These are phyloP conservation scores for Ormosia semicastrata DNA, from an alignment of 306 rosid species.

Conservation along the genomic window DNA sequence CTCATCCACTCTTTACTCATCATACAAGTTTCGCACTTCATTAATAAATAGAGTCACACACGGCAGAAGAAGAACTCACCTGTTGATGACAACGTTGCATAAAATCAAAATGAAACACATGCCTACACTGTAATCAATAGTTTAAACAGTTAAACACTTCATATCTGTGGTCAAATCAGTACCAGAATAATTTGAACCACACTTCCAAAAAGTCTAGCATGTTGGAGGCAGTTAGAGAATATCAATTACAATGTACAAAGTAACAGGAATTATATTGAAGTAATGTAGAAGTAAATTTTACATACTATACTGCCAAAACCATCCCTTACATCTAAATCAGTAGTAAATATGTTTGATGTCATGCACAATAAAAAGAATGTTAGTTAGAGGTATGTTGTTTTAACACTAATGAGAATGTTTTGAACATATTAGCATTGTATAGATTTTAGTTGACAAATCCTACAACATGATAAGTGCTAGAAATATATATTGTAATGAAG, in stretches of 20 bases:
- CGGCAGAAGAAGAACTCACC: no score
- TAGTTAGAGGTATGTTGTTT: background rate
- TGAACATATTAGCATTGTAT: background rate
- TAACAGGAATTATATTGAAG: background rate
- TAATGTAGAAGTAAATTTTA: background rate
- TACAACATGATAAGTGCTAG: no score
- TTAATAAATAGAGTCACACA: no score
- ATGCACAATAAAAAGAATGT: background rate
- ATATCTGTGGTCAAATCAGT: background rate
- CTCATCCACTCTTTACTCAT: no score
- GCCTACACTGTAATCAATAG: no score
- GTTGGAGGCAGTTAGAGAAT: background rate
- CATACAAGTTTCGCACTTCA: no score
- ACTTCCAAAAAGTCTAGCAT: background rate
- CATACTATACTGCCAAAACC: background rate
- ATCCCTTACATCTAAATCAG: background rate
- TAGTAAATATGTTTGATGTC: background rate
- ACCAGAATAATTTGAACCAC: background rate
- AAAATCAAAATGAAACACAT: no score
- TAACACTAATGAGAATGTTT: background rate
- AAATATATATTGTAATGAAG: background rate
- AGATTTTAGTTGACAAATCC: background rate
- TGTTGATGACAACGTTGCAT: no score
- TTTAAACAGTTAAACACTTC: no score
- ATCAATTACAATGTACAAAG: background rate